Base-by-base conservation (phyloP, 2,329 filamentous ascomycete genomes). In the Didymella sp. region DNA sequence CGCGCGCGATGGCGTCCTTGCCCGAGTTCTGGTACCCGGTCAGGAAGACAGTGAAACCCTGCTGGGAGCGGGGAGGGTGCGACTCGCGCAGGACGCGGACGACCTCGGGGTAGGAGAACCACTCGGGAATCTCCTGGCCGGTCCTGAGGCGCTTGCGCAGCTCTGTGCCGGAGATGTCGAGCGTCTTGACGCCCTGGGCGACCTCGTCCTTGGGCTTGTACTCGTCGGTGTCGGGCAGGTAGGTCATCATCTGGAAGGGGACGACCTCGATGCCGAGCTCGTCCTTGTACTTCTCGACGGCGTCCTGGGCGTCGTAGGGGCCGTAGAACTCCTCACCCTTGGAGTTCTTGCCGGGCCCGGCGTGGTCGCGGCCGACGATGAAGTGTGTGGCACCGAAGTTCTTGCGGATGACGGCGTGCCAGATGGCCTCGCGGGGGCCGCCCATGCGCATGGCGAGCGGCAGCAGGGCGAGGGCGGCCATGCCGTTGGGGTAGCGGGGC, bases 321-420 rank as follows among this genome's bases (percentile, higher is more conserved):
- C 95, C 95, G 80, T 99, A 99, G 82, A 97, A 96, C 77, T 99
- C 95, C 71, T 91, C 88, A 58, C 95, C 95, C 81, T 94, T 88
- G 84, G 91, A 96, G 87, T 98, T 98, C 87, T 96, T 97, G 74
- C 95, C 95, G 41, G 95, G 95, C 46, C 95, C 95, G 66, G 95
- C 95, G 81, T 99, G 95, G 81, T 99, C 95, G 82, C 95, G 92
- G 60, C 95, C 95, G 66, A 99, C 93, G 72, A 99, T 99, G 84
- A 99, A 99, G 85, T 99, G 95, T 15, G 95, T 98, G 44, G 94
- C 92, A 72, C 95, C 95, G 82, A 97, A 93, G 81, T 99, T 99
- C 89, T 98, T 99, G 77, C 95, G 92, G 84, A 99, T 99, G 73
- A 99, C 96, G 74, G 95, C 95, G 84, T 99, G 95, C 95, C 95